Conservation (phyloP, 73 alveolate species). For the Tetrahymena thermophila region DNA sequence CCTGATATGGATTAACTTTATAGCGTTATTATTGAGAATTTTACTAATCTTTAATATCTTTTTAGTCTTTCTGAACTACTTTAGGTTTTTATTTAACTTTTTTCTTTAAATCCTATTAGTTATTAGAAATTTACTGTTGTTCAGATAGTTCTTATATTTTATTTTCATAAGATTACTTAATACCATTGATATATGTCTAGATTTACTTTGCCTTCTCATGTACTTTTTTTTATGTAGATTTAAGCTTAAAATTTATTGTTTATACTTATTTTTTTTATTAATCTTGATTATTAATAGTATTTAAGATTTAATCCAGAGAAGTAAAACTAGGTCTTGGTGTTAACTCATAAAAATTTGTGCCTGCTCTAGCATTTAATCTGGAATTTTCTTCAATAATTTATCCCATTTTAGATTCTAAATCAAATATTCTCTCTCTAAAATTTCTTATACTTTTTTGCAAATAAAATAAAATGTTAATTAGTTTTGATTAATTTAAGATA, state of each 20-base stretch:
- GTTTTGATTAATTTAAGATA: not conserved
- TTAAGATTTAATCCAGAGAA: not conserved
- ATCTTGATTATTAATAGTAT: not conserved
- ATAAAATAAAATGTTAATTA: not conserved
- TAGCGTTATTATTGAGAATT: not conserved
- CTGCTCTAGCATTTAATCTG: not conserved
- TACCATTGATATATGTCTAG: not conserved
- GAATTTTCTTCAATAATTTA: not conserved
- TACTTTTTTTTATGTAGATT: not conserved
- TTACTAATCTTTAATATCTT: not conserved
- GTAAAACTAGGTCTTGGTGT: not conserved
- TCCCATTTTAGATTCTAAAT: not conserved
- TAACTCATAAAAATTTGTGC: not conserved
- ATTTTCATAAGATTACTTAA: not conserved
- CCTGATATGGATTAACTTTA: not conserved
- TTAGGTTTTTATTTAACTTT: not conserved
- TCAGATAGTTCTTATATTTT: not conserved
- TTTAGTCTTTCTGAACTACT: not conserved
- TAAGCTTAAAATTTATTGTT: not conserved
- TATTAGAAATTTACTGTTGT: not conserved
- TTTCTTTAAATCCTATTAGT: not conserved
- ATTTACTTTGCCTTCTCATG: not conserved
- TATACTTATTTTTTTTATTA: not conserved
- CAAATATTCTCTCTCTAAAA: not conserved
- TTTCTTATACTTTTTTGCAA: not conserved